These are phyloP conservation scores for Backusella australiensis DNA, from an alignment of 192 early-diverging fungal genomes.

Conservation along the genomic window DNA sequence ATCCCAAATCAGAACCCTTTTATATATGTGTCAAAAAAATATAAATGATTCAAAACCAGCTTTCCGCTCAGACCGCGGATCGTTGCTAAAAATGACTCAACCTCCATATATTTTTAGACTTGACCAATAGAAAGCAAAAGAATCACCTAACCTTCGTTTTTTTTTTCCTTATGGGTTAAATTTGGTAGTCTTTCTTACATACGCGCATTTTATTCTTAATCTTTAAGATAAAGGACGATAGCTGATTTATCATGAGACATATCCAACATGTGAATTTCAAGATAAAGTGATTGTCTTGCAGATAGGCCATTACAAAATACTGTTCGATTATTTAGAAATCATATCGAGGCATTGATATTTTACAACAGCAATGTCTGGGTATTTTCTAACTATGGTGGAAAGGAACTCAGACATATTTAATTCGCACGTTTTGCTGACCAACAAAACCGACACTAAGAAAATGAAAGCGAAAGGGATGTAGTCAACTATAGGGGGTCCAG, in stretches of 20 bases:
- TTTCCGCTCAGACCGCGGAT: neutral
- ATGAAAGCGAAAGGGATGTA: neutral
- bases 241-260: neutral
- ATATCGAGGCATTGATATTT: neutral
- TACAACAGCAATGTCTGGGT: neutral
- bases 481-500: neutral
- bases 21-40: neutral
- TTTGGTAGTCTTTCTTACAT: neutral
- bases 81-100: conserved; percentile 8
- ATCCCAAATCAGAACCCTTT: neutral
- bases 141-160: neutral
- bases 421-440: neutral
- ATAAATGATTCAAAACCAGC: neutral
- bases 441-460: neutral
- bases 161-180: neutral
- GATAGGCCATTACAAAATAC: neutral
- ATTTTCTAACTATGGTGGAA: neutral
- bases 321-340: neutral
- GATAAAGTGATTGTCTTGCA: neutral
- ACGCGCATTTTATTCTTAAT: neutral
- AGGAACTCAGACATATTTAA: neutral
- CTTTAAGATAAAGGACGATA: neutral
- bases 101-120: conserved; percentile 3
- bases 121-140: neutral
- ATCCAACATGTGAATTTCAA: neutral